Percentiles rank a stretch among this genome's conserved stretches.
phyloP scores from a whole-genome alignment of 345 rosid genomes.

The Eucalyptus regnans region DNA sequence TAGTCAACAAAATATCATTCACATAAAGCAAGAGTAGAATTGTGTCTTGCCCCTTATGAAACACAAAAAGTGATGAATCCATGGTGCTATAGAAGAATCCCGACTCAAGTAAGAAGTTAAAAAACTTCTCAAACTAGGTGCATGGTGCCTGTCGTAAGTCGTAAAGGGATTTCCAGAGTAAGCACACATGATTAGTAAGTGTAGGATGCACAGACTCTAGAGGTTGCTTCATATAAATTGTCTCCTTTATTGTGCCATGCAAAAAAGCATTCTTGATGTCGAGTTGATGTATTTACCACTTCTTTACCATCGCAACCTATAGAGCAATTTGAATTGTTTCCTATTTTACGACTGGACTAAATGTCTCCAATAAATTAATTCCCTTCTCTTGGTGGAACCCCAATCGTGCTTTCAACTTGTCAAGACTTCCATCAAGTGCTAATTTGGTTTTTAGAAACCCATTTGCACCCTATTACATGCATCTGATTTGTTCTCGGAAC shows the following conservation, averaged over 20 bases:
- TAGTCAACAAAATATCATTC: background rate
- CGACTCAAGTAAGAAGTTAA: too few relatives aligned
- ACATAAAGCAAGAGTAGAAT: background rate
- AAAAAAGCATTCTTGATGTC: too few relatives aligned
- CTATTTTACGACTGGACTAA: fast-evolving
- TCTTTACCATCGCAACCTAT: background rate
- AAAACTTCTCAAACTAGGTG: background rate
- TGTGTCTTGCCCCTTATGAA: background rate
- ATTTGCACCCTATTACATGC: background rate
- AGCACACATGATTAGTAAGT: background rate
- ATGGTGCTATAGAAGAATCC: background rate
- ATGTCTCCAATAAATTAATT: too few relatives aligned
- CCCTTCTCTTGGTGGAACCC: background rate
- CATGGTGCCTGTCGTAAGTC: background rate
- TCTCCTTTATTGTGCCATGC: background rate
- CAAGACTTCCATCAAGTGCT: background rate
- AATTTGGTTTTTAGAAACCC: background rate
- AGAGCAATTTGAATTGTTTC: background rate
- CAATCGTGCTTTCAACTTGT: background rate
- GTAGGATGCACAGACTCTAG: background rate
- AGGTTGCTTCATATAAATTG: background rate
- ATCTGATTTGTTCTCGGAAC: background rate
- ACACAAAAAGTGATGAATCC: background rate
- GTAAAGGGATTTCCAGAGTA: background rate
- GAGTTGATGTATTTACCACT: background rate